Evolutionary conservation across 2,329 filamentous ascomycete genomes (phyloP).

Genomic region (Xylaria sp.): DNA sequence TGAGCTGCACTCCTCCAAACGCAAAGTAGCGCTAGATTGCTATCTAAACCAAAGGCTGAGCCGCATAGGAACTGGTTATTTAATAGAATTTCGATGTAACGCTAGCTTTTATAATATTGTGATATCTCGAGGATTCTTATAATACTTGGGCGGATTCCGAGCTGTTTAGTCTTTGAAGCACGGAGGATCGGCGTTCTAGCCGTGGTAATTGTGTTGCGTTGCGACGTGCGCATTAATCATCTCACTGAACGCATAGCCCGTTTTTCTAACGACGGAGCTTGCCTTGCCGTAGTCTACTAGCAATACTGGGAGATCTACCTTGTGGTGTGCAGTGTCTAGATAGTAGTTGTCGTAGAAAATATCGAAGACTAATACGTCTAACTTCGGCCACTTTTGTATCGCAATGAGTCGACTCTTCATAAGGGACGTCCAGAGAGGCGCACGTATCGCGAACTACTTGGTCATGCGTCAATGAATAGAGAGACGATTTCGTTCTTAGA

Average conservation of each 20-base stretch:
- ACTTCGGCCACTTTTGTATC: constrained; percentile 12
- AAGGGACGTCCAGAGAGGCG: neutral
- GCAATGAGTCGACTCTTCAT: constrained; percentile 17
- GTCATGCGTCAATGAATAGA: constrained; percentile 7
- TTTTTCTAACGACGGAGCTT: constrained; percentile 10
- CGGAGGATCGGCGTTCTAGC: constrained; percentile 17
- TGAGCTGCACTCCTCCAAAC: neutral
- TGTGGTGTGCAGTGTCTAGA: constrained; percentile 11
- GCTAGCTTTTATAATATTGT: constrained; percentile 1
- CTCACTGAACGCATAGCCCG: constrained; percentile 9
- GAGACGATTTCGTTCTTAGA: constrained; percentile 19
- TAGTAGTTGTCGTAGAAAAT: constrained; percentile 14
- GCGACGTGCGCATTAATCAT: constrained; percentile 10
- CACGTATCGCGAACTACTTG: constrained; percentile 9
- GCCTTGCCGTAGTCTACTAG: constrained; percentile 19
- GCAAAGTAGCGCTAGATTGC: neutral
- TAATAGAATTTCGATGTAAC: neutral
- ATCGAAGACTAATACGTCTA: constrained; percentile 14
- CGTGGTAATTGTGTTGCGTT: constrained; percentile 16
- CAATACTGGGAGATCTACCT: constrained; percentile 18
- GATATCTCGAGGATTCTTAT: constrained; percentile 11
- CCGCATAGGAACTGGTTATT: neutral
- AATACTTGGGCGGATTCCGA: constrained; percentile 10
- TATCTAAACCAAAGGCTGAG: neutral
- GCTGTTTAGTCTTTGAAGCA: constrained; percentile 15